Evolutionary conservation across 2,329 filamentous ascomycete species (phyloP), one percentile per base, ranked within the genome.

Genomic region (Sclerotinia trifoliorum): DNA sequence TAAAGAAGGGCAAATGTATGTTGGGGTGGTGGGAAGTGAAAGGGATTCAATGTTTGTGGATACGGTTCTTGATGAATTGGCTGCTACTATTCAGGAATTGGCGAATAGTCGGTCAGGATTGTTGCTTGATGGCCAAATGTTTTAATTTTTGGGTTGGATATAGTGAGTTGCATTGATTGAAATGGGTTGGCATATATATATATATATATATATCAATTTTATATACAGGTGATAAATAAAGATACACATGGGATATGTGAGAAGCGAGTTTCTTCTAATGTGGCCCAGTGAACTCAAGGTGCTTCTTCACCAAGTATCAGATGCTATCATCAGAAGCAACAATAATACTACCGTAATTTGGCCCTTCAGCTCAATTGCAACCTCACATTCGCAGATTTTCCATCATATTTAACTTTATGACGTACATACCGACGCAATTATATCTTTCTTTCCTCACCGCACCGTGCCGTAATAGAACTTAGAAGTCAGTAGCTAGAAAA

Each of bases 21-120:
- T 83, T 70, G 82, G 82, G 63, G 76, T 83, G 69, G 81, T 82
- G 5, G 81, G 81, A 7, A 79, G 78, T 68, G 79, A 81, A 69
- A 77, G 74, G 65, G 80, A 81, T 72, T 75, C 71, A 24, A 74
- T 58, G 10, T 75, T 80, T 56, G 78, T 80, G 5, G 75, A 78
- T 29, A 75, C 74, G 26, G 70, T 81, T 11, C 68, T 82, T 56
- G 73, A 71, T 21, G 79, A 78, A 65, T 65, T 78, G 46, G 72
- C 65, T 19, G 65, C 35, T 17, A 65, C 67, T 17, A 73, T 77
- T 39, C 61, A 73, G 48, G 72, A 73, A 62, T 66, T 74, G 44
- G 65, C 66, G 11, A 48, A 24, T 8, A 49, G 58, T n/a, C 44
- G 46, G 24, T 60, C 58, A 26, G 65, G 67, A 17, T 42, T 68